Percentiles rank a stretch among this genome's conserved stretches.
These are phyloP conservation scores for Sonneratia caseolaris DNA, from an alignment of 345 rosid genomes.

Conservation along the genomic window DNA sequence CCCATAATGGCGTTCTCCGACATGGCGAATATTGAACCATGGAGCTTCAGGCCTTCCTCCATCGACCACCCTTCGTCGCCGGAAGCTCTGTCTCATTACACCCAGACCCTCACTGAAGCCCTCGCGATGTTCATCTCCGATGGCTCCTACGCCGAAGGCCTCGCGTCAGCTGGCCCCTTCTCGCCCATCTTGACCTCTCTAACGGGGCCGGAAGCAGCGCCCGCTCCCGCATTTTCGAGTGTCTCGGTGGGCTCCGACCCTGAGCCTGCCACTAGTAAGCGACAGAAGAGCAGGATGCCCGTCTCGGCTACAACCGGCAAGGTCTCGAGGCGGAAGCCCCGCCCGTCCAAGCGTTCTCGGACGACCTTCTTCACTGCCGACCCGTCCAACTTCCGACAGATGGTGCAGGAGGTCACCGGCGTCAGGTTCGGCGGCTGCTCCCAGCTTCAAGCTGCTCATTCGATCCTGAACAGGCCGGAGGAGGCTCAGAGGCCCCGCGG, in stretches of 20 bases:
- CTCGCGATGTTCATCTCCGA: slow-evolving; percentile 38
- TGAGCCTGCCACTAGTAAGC: slow-evolving; percentile 17
- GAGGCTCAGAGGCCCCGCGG: slow-evolving; percentile 35
- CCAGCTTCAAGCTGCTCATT: slow-evolving; percentile 14
- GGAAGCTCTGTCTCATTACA: slow-evolving; percentile 28
- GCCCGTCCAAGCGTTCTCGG: slow-evolving; percentile 51
- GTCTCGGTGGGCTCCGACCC: slow-evolving; percentile 23
- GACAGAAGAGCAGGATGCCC: slow-evolving; percentile 10
- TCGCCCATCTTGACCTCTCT: too few relatives aligned
- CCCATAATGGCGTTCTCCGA: slow-evolving; percentile 32
- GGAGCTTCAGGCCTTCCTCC: slow-evolving; percentile 18
- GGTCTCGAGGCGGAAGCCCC: slow-evolving; percentile 45
- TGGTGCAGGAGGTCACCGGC: slow-evolving; percentile 89
- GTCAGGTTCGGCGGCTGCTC: slow-evolving; percentile 24
- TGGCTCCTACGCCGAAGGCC: slow-evolving; percentile 11
- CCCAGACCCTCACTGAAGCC: slow-evolving; percentile 37
- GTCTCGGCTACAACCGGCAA: slow-evolving; percentile 17
- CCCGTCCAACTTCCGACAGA: slow-evolving; percentile 72
- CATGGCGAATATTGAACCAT: slow-evolving; percentile 23
- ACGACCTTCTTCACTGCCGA: slow-evolving; percentile 73
- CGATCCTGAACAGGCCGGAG: slow-evolving; percentile 31
- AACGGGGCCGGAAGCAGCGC: slow-evolving; percentile 5
- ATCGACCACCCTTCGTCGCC: slow-evolving; percentile 29
- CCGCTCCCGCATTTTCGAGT: slow-evolving; percentile 17
- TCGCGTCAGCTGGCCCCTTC: too few relatives aligned